Conservation (phyloP, 2,329 filamentous ascomycete genomes). For the Alternaria incomplexa region DNA sequence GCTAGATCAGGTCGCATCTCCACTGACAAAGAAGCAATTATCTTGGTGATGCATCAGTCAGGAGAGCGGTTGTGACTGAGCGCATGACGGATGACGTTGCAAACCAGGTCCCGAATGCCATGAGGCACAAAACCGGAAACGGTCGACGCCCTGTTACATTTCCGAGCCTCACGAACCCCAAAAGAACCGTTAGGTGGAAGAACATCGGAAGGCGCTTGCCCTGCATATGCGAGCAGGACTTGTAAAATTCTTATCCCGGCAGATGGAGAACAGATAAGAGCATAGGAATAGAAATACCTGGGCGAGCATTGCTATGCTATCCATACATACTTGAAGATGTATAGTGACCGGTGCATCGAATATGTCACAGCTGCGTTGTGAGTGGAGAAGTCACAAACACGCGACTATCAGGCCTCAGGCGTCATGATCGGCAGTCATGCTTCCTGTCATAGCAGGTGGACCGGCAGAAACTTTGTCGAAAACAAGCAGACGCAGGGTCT, state of each 20-base stretch:
- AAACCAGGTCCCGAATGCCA: neutral
- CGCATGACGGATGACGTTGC: constrained; percentile 4
- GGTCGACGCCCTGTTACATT: neutral
- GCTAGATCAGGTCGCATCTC: constrained; percentile 2
- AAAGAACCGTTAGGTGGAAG: constrained; percentile 5
- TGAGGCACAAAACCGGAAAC: constrained; percentile 1
- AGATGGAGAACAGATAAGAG: neutral
- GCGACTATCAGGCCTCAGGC: constrained; percentile 29
- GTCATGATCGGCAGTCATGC: constrained; percentile 37
- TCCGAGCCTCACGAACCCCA: neutral
- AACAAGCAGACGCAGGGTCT: constrained; percentile 36
- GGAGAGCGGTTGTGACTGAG: neutral
- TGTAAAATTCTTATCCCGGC: neutral
- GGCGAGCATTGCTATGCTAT: neutral
- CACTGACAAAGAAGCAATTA: constrained; percentile 5
- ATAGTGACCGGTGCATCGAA: neutral
- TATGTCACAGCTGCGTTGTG: constrained; percentile 9
- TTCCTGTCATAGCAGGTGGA: constrained; percentile 20
- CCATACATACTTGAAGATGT: neutral
- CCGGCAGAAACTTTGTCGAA: constrained; percentile 29
- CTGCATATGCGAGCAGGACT: neutral
- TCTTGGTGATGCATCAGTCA: neutral
- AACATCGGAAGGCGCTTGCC: constrained; percentile 1
- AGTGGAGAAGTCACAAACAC: constrained; percentile 8
- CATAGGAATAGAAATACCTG: neutral